Evolutionary conservation across 2,329 filamentous ascomycete genomes (phyloP), one percentile per base, ranked within the genome.

Genomic region (Cladosporium phlei): DNA sequence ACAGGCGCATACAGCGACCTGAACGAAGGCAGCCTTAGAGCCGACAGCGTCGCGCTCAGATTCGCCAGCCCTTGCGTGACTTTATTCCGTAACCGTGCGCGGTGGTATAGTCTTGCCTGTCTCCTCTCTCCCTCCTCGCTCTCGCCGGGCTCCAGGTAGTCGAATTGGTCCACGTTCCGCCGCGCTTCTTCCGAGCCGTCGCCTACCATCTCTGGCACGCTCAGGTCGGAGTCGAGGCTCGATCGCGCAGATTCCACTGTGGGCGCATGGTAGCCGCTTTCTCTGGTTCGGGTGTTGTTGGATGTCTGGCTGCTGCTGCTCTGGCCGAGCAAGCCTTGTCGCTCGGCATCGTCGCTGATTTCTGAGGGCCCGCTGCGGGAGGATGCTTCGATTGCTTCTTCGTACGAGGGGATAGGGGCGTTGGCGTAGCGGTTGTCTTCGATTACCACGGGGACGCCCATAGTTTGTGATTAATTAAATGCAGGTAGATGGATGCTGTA

Each of bases 141-240:
- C 27, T 62, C 55, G 46, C 61, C 65, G 33, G 65, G 63, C 56
- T 94, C 88, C 59, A 88, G 79, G 32, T 94, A 80, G 56, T 94
- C 88, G 77, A 95, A 82, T 76, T 96, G 86, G 62, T 94, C 81
- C 71, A 97, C 84, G 68, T 93, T 87, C 55, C 85, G 78, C 52
- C 87, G 82, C 58, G 71, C 71, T 57, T 60, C 72, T 65, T 65
- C 70, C n/a, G n/a, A n/a, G 75, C 53, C 59, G 67, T 61, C 76
- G 66, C 67, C 79, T 71, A 63, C 67, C 39, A 72, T 72, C 51
- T 77, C 79, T 38, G 71, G 76, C 54, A 74, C 70, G 49, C 70
- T 72, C 57, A 72, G 60, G 48, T 72, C 69, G 52, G 60, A 47
- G 14, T 56, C 69, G 54, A 75, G 70, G 66, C 69, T 80, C 39